phyloP scores from a whole-genome alignment of 345 rosid genomes.

The Orychophragmus violaceus region DNA sequence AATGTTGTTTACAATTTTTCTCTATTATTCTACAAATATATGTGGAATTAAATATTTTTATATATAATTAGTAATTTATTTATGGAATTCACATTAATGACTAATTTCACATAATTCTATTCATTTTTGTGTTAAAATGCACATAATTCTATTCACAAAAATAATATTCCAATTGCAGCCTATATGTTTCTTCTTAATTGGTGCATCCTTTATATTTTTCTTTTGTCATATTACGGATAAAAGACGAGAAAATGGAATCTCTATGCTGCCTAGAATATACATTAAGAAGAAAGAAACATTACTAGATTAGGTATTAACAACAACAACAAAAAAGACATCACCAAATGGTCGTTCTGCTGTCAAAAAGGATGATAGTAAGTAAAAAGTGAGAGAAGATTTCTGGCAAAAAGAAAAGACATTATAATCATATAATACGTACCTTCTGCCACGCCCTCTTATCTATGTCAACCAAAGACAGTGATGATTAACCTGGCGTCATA shows the following conservation, averaged over 20 bases:
- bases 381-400: background rate
- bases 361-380: no score
- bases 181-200: background rate
- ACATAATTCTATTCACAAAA: no score
- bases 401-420: background rate
- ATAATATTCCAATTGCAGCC: no score
- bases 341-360: background rate
- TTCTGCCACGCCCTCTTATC: conserved; percentile 7
- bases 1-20: no score
- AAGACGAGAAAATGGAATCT: background rate
- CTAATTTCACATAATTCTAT: no score
- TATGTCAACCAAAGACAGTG: conserved; percentile 1
- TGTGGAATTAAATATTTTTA: no score
- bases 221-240: background rate
- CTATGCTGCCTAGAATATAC: background rate
- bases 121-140: no score
- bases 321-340: background rate
- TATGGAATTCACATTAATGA: no score
- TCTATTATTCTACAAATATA: no score
- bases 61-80: no score
- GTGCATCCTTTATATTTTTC: background rate
- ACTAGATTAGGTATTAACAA: background rate
- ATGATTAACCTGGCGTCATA: conserved; percentile 9
- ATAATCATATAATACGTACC: background rate
- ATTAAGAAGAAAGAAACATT: background rate